Evolutionary conservation across 345 rosid species (phyloP).

Genomic region (Erucastrum elatum): DNA sequence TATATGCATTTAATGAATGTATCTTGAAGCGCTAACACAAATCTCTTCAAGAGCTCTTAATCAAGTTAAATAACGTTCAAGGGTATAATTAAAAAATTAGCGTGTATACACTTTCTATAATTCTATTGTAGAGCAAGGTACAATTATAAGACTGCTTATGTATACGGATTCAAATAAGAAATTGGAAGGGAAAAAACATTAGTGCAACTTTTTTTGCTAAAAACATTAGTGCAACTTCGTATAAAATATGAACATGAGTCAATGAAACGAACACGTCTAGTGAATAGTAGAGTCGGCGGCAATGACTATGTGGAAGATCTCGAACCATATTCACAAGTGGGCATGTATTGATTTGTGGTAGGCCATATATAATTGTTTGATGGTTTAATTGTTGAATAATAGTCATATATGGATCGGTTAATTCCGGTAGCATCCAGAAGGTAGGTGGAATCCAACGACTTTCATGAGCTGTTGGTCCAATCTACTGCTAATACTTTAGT

Average conservation of each 20-base stretch:
- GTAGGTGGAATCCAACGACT: constrained; percentile 22
- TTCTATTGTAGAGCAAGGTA: neutral
- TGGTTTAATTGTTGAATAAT: constrained; percentile 7
- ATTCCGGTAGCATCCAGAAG: constrained; percentile 4
- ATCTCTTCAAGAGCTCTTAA: neutral
- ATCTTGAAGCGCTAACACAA: neutral
- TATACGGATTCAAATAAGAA: neutral
- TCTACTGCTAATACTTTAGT: neutral
- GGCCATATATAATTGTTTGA: constrained; percentile 11
- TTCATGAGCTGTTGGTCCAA: neutral
- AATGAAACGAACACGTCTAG: constrained; percentile 32
- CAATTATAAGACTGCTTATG: neutral
- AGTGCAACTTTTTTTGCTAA: too few relatives aligned
- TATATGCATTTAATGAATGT: constrained; percentile 26
- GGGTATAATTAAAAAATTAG: neutral
- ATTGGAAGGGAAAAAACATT: neutral
- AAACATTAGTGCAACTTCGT: neutral
- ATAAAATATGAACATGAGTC: constrained; percentile 2
- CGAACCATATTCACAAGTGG: constrained; percentile 28
- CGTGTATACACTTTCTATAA: neutral
- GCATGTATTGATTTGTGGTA: constrained; percentile 18
- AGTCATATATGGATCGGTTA: constrained; percentile 16
- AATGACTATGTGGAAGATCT: constrained; percentile 30
- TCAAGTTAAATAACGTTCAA: neutral
- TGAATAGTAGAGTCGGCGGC: constrained; percentile 14